phyloP scores from a whole-genome alignment of 768 basidiomycete genomes.

The Termitomyces sp. region DNA sequence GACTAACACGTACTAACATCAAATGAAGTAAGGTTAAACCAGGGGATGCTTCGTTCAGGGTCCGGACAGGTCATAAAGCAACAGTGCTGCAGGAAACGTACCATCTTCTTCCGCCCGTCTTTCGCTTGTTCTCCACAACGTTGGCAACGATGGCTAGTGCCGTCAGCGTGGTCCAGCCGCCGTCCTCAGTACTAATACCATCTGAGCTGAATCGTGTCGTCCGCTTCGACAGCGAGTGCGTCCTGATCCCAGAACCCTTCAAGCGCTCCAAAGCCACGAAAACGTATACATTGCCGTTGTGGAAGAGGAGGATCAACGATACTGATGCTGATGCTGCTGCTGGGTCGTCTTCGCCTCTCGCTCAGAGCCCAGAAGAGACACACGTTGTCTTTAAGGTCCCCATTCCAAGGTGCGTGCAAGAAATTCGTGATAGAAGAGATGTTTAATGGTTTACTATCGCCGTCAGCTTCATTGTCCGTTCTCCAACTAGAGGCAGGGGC shows the following conservation, averaged over 20 bases:
- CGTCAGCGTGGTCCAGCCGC: constrained; percentile 7
- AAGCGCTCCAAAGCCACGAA: constrained; percentile 54
- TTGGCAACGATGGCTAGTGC: constrained; percentile 16
- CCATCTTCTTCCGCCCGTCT: constrained; percentile 13
- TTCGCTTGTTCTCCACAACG: constrained; percentile 9
- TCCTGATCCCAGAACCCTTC: constrained; percentile 66
- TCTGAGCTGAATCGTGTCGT: constrained; percentile 36
- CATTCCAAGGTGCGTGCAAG: constrained; percentile 49
- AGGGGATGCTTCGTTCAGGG: constrained; percentile 14
- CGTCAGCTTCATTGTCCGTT: constrained; percentile 41
- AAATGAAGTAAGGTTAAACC: constrained; percentile 3
- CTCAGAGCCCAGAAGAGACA: constrained; percentile 30
- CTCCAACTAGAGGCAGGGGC: constrained; percentile 37
- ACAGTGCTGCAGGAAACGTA: constrained; percentile 10
- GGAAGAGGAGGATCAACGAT: constrained; percentile 39
- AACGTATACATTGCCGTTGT: constrained; percentile 67
- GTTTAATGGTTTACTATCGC: constrained; percentile 5
- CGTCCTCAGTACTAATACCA: constrained; percentile 12
- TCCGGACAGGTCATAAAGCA: constrained; percentile 11
- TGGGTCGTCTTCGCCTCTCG: constrained; percentile 15
- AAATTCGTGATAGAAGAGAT: constrained; percentile 2
- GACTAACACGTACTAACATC: background rate
- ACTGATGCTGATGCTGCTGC: constrained; percentile 23
- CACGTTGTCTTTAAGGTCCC: constrained; percentile 59
- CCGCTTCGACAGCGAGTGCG: constrained; percentile 70